Evolutionary conservation across 148 eudicot genomes (phyloP).

Genomic region (Chenopodium formosanum): DNA sequence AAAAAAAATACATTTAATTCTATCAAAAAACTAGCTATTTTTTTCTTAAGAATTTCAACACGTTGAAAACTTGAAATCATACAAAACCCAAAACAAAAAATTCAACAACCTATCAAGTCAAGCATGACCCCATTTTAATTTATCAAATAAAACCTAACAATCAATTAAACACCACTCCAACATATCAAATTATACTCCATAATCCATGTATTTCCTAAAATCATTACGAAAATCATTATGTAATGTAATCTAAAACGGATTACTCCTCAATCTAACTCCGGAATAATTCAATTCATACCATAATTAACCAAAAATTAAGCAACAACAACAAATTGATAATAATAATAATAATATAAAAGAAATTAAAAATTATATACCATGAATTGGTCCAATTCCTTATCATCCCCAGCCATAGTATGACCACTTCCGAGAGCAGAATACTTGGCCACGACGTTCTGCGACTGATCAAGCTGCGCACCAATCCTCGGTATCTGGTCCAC

Average conservation of each 20-base stretch:
- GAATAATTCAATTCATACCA: not conserved
- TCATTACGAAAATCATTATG: too few relatives aligned
- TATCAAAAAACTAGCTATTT: not conserved
- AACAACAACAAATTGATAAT: too few relatives aligned
- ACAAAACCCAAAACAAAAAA: too few relatives aligned
- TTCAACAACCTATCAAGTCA: not conserved
- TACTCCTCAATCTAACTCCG: not conserved
- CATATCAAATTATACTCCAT: not conserved
- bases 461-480: constrained; percentile 76
- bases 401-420: constrained; percentile 31
- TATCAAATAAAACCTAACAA: constrained; percentile 3
- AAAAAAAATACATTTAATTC: not conserved
- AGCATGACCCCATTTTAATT: not conserved
- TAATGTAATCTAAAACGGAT: not conserved
- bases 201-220: too few relatives aligned
- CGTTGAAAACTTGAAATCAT: not conserved
- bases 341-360: not conserved
- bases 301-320: not conserved
- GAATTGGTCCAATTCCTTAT: constrained; percentile 90
- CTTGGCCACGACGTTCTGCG: constrained; percentile 67
- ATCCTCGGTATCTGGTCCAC: constrained; percentile 88
- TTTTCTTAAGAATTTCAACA: not conserved
- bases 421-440: constrained; percentile 54
- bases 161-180: not conserved
- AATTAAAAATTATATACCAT: constrained; percentile 46